These are phyloP conservation scores for Mortierella sp. DNA, from an alignment of 371 early-diverging fungal genomes.

Conservation along the genomic window DNA sequence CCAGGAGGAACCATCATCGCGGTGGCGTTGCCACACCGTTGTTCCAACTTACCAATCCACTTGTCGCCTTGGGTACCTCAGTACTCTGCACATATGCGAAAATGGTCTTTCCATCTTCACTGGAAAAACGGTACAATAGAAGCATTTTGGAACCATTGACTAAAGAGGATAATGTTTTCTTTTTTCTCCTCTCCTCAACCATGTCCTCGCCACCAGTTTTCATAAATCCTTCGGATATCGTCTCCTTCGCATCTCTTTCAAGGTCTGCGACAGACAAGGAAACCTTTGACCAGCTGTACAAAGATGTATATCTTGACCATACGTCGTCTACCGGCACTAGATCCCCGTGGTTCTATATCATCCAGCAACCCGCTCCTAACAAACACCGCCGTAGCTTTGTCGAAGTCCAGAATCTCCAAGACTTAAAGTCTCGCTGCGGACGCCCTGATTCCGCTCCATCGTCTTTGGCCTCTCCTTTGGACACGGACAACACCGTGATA, in stretches of 20 bases:
- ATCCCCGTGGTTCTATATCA: conserved; percentile 8
- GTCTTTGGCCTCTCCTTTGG: background rate
- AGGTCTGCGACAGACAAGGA: background rate
- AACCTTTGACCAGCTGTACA: background rate
- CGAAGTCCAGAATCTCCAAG: conserved; percentile 11
- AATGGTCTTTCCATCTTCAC: too few species aligned
- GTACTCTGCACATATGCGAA: too few species aligned
- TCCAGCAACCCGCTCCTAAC: conserved; percentile 24
- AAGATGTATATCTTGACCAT: background rate
- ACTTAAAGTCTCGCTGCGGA: conserved; percentile 2
- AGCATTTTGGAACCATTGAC: too few species aligned
- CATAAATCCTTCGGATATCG: background rate
- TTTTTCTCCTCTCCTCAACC: background rate
- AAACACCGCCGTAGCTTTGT: conserved; percentile 21
- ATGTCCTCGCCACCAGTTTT: background rate
- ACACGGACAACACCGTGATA: conserved; percentile 2
- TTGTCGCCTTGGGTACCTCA: too few species aligned
- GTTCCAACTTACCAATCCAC: too few species aligned
- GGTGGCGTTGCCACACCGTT: too few species aligned
- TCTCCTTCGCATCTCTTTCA: background rate
- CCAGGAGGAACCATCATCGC: too few species aligned
- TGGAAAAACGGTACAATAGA: too few species aligned
- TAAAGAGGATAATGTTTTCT: too few species aligned
- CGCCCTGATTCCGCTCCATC: background rate
- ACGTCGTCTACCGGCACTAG: background rate